These are phyloP conservation scores for Lenwebbia sp. DNA, from an alignment of 345 rosid genomes.

Conservation along the genomic window DNA sequence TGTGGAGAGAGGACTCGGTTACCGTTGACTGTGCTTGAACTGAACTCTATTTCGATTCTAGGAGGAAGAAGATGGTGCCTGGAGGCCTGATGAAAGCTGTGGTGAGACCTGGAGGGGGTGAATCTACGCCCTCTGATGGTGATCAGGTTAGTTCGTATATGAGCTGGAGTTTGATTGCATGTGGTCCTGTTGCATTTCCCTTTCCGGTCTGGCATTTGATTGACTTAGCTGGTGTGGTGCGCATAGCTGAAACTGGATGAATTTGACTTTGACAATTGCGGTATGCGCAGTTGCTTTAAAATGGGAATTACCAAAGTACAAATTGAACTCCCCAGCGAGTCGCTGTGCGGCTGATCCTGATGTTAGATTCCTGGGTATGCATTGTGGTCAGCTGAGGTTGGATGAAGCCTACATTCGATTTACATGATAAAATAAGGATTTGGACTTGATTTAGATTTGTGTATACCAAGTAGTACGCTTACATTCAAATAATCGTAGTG, in stretches of 20 bases:
- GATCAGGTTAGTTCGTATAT: constrained; percentile 54
- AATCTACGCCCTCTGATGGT: constrained; percentile 69
- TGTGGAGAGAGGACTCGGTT: background rate
- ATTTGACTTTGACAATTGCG: background rate
- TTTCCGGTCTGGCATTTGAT: background rate
- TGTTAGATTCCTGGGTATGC: background rate
- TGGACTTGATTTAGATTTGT: background rate
- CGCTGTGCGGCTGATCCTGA: background rate
- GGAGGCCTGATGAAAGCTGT: constrained; percentile 90
- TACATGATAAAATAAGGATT: background rate
- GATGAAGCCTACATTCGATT: background rate
- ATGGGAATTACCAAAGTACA: background rate
- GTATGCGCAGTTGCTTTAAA: background rate
- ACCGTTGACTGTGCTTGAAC: background rate
- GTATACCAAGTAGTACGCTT: background rate
- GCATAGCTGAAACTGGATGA: background rate
- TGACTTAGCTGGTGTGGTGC: background rate
- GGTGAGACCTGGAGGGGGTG: constrained; percentile 88
- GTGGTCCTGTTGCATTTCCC: background rate
- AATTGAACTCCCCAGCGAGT: background rate
- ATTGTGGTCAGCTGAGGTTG: background rate
- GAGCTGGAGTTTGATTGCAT: background rate
- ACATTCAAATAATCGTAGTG: background rate
- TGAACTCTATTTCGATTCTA: constrained; percentile 5
- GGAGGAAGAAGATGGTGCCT: constrained; percentile 81